Evolutionary conservation across 2,329 filamentous ascomycete species (phyloP).

Genomic region (Simplicillium sp.): DNA sequence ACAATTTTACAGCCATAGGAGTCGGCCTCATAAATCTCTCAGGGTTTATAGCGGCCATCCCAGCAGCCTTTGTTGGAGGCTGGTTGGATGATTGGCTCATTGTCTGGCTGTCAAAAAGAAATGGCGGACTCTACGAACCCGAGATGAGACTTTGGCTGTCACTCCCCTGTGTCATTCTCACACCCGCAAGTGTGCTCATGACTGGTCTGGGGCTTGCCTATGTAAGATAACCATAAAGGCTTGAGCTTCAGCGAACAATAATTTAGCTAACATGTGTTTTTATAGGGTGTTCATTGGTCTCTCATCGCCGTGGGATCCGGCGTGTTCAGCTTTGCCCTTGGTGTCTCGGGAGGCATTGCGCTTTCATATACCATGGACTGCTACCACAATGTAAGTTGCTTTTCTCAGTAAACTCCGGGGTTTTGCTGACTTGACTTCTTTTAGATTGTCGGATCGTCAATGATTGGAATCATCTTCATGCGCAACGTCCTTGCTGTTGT

Average conservation of each 20-base stretch:
- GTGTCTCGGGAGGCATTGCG: neutral
- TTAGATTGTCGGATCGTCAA: conserved; percentile 11
- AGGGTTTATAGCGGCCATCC: conserved; percentile 25
- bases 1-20: conserved; percentile 25
- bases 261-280: neutral
- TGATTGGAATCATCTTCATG: conserved; percentile 20
- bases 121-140: conserved; percentile 30
- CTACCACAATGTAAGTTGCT: conserved; percentile 2
- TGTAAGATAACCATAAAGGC: conserved; percentile 1
- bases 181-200: conserved; percentile 1
- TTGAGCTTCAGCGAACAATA: neutral
- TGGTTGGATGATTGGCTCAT: conserved; percentile 25
- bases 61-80: conserved; percentile 21
- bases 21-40: conserved; percentile 29
- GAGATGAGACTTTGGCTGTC: conserved; percentile 30
- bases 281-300: conserved; percentile 2
- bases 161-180: conserved; percentile 1
- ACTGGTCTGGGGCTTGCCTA: conserved; percentile 1
- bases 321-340: conserved; percentile 2
- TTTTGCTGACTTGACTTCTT: neutral
- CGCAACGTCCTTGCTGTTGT: conserved; percentile 20
- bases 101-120: conserved; percentile 21
- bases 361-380: conserved; percentile 7
- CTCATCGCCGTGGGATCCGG: conserved; percentile 3
- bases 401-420: neutral